These are phyloP conservation scores for Usnea hakonensis DNA, from an alignment of 495 filamentous ascomycete species.

Conservation along the genomic window DNA sequence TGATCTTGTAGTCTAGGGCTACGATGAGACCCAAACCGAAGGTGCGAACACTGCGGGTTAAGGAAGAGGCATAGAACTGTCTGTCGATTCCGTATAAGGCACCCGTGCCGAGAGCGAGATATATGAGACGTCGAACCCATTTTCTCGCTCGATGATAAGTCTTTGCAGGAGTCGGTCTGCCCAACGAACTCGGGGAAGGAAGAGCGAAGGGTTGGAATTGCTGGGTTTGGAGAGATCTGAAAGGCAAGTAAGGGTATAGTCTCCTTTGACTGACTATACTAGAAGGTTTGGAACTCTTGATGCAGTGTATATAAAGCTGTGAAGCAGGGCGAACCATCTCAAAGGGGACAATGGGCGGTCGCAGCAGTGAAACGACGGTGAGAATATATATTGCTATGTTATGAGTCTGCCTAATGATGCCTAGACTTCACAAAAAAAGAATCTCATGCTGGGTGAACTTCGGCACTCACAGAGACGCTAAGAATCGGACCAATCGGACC, in stretches of 20 bases:
- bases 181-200: constrained; percentile 71
- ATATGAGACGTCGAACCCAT: constrained; percentile 67
- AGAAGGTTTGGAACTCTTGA: neutral
- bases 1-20: constrained; percentile 90
- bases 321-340: constrained; percentile 16
- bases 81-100: constrained; percentile 59
- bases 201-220: constrained; percentile 66
- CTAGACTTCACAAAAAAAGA: no score
- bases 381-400: neutral
- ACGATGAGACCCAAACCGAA: constrained; percentile 73
- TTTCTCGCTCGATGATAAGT: constrained; percentile 56
- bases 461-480: no score
- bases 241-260: neutral
- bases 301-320: constrained; percentile 13
- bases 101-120: constrained; percentile 52
- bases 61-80: constrained; percentile 64
- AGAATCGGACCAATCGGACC: no score
- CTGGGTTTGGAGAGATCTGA: constrained; percentile 24
- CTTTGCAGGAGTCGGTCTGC: constrained; percentile 59
- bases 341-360: neutral
- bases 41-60: constrained; percentile 74
- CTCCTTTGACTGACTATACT: neutral
- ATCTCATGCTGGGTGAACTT: no score
- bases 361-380: no score
- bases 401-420: no score